Base-by-base conservation (phyloP, 2,329 filamentous ascomycete species). In the Fusarium sp. region DNA sequence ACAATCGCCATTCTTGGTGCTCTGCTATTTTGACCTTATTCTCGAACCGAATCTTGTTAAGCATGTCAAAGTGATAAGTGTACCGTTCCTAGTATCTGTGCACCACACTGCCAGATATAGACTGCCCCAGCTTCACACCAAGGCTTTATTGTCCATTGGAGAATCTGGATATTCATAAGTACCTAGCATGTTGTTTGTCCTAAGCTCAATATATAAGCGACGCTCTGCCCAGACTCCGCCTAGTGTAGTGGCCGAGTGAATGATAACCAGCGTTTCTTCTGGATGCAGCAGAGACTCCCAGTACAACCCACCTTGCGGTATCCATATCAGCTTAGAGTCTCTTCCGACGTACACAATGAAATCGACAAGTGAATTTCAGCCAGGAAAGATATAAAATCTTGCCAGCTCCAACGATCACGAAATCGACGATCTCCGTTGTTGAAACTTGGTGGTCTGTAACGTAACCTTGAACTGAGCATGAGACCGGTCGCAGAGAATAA, bases 161-260 rank as follows among this genome's bases (percentile, higher is more conserved):
- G 92, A 93, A 72, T 93, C 92, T 1, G 88, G 88, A 73, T 87
- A 94, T 77, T 94, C 91, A 71, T 90, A 93, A 0, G 88, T 91
- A 5, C 92, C 91, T 13, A 90, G 78, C 76, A 93, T 85, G 74
- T 94, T 94, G 79, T 95, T 94, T 56, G 87, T 90, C 73, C 89
- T 91, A 51, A 95, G 84, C 2, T 88, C 89, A 0, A 89, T 87
- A 76, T 94, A 91, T 1, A 93, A 79, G 2, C 91, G 85, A 40
- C 91, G 82, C 59, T 87, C 82, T 11, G 89, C 86, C 92, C 92
- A 94, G 18, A 89, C 88, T 6, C 92, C 92, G 2, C 92, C 92
- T 8, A 90, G 74, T 0, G 86, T 86, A 15, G 82, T 77, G 13
- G 84, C 83, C 8, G 83, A 80, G 48, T 93, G 91, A 30, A 92